Base-by-base conservation (phyloP, 257 asterid species). In the Leonotis leonurus region DNA sequence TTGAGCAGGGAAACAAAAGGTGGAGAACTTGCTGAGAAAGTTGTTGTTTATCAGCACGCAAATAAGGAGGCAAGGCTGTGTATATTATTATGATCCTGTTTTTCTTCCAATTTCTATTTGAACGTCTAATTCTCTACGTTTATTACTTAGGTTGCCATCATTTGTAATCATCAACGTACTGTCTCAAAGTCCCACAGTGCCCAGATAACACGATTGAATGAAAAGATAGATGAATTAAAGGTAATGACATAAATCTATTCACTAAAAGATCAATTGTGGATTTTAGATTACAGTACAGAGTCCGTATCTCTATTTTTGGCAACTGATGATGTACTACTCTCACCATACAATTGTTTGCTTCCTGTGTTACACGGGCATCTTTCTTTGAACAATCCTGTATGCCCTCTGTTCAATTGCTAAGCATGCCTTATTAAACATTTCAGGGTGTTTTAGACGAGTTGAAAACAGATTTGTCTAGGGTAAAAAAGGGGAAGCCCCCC, bases 91-190 rank as follows among this genome's bases (percentile, higher is more conserved):
- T 10, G 7, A 39, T 49, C 41, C 43, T n/a, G n/a, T n/a, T 22
- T 24, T 13, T 35, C 30, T 5, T 58, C 39, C 13, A 8, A 41
- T 37, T 53, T 51, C 20, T 41, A 16, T 39, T 32, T 9, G 7
- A 27, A 37, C 35, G 21, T 39, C n/a, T n/a, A n/a, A 6, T n/a
- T n/a, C n/a, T 69, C 8, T 54, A 51, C 44, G 33, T 63, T 43
- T 78, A 55, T 55, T 60, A 54, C 50, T 72, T 73, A 93, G 99
- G 99, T 93, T 78, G 99, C 99, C 59, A 83, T 89, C 65, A 87
- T 93, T 75, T 93, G 99, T 78, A 93, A 93, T 78, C 99, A 93
- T 75, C 97, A 93, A 65, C 95, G 97, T 55, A 70, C 87, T 13
- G 99, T 77, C 39, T 89, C 97, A 10, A 93, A 93, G 83, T 56